Conservation (phyloP, 1,139 yeast genomes). For the Hansenula lynferdii region DNA sequence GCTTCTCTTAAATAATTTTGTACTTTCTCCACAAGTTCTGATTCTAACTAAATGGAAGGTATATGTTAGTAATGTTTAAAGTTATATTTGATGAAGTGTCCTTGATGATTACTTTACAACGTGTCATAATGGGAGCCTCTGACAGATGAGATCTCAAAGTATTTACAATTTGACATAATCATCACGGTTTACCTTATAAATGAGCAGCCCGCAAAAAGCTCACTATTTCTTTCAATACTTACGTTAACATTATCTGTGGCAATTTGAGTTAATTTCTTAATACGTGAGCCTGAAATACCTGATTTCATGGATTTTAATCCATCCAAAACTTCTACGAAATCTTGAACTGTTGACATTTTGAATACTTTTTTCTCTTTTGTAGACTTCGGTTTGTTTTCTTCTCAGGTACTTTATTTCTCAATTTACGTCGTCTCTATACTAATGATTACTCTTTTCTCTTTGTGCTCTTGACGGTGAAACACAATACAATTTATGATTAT, state of each 20-base stretch:
- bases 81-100: too few species aligned
- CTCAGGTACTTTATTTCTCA: background rate
- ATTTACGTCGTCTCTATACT: too few species aligned
- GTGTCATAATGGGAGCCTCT: too few species aligned
- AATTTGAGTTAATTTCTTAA: constrained; percentile 74
- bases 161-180: too few species aligned
- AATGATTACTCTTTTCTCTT: too few species aligned
- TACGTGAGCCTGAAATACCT: constrained; percentile 95
- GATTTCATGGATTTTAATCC: constrained; percentile 76
- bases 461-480: too few species aligned
- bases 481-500: too few species aligned
- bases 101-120: too few species aligned
- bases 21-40: constrained; percentile 53
- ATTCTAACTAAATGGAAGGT: constrained; percentile 37
- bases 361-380: constrained; percentile 4
- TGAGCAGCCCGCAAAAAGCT: too few species aligned
- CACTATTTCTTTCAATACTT: too few species aligned
- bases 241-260: constrained; percentile 65
- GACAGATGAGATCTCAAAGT: too few species aligned
- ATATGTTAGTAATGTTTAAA: background rate
- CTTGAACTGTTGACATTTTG: constrained; percentile 36
- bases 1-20: constrained; percentile 59
- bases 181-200: background rate
- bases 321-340: constrained; percentile 65
- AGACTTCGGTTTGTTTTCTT: background rate